Evolutionary conservation across 2,329 filamentous ascomycete genomes (phyloP).

Genomic region (Botrytis aclada): DNA sequence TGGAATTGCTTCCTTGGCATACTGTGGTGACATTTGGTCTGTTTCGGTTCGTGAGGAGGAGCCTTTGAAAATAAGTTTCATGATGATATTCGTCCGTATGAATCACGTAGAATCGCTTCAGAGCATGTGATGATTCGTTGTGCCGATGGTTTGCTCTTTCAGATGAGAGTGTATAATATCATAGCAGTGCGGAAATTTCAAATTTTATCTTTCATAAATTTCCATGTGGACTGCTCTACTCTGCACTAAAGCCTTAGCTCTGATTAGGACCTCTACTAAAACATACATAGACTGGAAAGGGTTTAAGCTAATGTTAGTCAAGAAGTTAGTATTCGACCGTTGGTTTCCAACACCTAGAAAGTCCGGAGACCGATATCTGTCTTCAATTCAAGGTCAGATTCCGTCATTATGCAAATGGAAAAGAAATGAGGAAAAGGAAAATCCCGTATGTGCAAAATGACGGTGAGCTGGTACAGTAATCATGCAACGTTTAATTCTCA

Average conservation of each 20-base stretch:
- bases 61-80: not conserved
- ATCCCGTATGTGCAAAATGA: not conserved
- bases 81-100: not conserved
- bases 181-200: not conserved
- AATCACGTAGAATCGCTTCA: not conserved
- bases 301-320: not conserved
- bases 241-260: not conserved
- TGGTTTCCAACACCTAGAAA: not conserved
- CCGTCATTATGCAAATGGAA: not conserved
- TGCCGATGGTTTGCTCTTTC: not conserved
- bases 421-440: not conserved
- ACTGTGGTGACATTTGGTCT: not conserved
- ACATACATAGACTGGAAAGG: not conserved
- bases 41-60: not conserved
- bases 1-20: not conserved
- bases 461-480: conserved; percentile 9
- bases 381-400: not conserved
- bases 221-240: not conserved
- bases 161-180: too few species aligned
- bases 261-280: not conserved
- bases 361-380: not conserved
- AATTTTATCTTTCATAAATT: not conserved
- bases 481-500: not conserved
- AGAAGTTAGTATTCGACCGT: not conserved
- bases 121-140: not conserved